Percentiles rank a stretch among this genome's conserved stretches.
These are phyloP conservation scores for Ophiostoma piceae DNA, from an alignment of 2,329 filamentous ascomycete species.

Conservation along the genomic window DNA sequence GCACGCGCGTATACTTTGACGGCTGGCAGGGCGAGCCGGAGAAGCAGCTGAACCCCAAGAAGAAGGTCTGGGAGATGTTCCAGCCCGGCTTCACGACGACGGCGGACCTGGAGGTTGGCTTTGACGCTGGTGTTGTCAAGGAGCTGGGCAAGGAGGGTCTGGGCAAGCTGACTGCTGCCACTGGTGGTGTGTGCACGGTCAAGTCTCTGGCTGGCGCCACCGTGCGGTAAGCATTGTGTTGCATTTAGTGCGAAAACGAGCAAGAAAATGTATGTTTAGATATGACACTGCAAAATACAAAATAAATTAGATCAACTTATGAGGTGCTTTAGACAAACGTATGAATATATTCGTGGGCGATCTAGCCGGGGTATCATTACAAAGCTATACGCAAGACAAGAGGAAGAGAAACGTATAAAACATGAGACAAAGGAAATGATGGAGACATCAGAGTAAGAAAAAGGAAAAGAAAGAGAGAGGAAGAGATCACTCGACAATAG, in stretches of 20 bases:
- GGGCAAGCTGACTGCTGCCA: conserved; percentile 67
- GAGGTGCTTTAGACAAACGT: background rate
- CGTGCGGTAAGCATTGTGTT: conserved; percentile 58
- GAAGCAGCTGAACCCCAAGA: conserved; percentile 94
- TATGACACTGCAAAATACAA: background rate
- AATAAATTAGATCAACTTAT: background rate
- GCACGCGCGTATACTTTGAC: conserved; percentile 87
- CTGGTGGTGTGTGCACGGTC: conserved; percentile 76
- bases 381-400: background rate
- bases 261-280: conserved; percentile 1
- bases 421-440: conserved; percentile 3
- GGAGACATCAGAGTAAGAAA: background rate
- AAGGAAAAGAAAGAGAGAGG: background rate
- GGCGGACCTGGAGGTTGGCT: conserved; percentile 72
- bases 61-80: conserved; percentile 97
- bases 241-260: background rate
- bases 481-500: conserved; percentile 20
- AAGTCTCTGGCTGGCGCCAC: conserved; percentile 72
- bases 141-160: conserved; percentile 65
- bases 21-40: conserved; percentile 93
- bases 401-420: background rate
- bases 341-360: background rate
- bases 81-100: conserved; percentile 95
- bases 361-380: conserved; percentile 13
- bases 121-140: conserved; percentile 73